Evolutionary conservation across 768 basidiomycete genomes (phyloP), one percentile per base, ranked within the genome.

Genomic region (Lactarius sanguifluus): DNA sequence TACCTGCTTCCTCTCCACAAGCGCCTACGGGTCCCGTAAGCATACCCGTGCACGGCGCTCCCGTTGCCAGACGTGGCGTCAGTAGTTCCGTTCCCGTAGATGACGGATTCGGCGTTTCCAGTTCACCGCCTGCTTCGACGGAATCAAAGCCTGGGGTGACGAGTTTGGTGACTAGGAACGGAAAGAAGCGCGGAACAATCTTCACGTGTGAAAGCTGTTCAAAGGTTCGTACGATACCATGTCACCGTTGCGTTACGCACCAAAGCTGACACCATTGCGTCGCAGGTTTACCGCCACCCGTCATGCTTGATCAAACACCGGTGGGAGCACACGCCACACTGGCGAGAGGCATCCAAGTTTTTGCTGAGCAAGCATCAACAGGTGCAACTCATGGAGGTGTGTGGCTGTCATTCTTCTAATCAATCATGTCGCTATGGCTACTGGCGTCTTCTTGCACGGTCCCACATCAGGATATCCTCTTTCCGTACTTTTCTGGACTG

Each of bases 291-390:
- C 76, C 87, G 90, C 61, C 96, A 98, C 77, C 94, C 94, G 2
- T 93, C 91, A 15, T 98, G 96, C 77, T 81, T 98, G 57, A 92
- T 96, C 77, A 98, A 98, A 77, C 96, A 98, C 74, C 90, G 96
- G 40, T 98, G 96, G 96, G 96, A 98, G 73, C 94, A 96, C 74
- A 93, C 92, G 40, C 92, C 92, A 23, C 94, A 97, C 73, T 98
- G 96, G 96, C 89, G 91, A 54, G 92, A 95, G 75, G 91, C 95
- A 2, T 85, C 90, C 70, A 93, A 95, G 75, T 88, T 95, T 72
- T 86, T 94, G 38, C 81, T 98, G 65, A 92, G 89, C 77, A 98
- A 98, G 78, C 96, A 98, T 75, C 95, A 98, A 73, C 96, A 98
- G 71, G 96, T 99, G 0, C 96, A 98, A 72, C 79, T 98, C 60